Base-by-base conservation (phyloP, 306 rosid species). In the Inga laurina region DNA sequence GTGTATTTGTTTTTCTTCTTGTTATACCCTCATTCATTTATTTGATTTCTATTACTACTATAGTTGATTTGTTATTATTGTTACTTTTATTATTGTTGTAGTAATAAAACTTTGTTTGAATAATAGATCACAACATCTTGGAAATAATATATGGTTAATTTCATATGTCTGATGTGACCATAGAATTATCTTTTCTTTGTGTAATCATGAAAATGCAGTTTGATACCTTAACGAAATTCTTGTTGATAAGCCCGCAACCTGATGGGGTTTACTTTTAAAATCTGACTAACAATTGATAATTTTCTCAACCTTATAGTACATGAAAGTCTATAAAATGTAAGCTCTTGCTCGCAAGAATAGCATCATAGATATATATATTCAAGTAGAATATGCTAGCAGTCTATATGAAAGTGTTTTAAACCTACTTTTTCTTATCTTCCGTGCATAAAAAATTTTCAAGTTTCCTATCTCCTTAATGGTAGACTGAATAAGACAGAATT, bases 1-100 rank as follows among this genome's bases (percentile, higher is more conserved):
- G 91, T 74, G 39, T 27, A 32, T 35, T 35, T 76, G 61, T 59
- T 59, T 27, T 30, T 64, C 74, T 77, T 27, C 8, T 45, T 48
- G 35, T 49, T 24, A 68, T 51, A 43, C 48, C 30, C 22, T 13
- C 49, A 10, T 61, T 66, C 8, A 19, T 49, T n/a, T 30, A 18
- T 49, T 74, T 49, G 11, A 35, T 7, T 74, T 37, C 30, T 69
- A 9, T 39, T 41, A 43, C 21, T 75, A 19, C 35, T 30, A 3
- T 56, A 24, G 4, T 49, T 49, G 64, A 65, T 14, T 27, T 35
- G 24, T 18, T 68, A 46, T 24, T 10, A 59, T 3, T n/a, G 5
- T 59, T 59, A 22, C 30, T 22, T 32, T 30, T 34, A 32, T 18
- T 68, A 21, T 18, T 66, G n/a, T 65, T 65, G 62, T 65, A 6